Evolutionary conservation across 2,329 filamentous ascomycete species (phyloP).

Genomic region (Lecanicillium sp.): DNA sequence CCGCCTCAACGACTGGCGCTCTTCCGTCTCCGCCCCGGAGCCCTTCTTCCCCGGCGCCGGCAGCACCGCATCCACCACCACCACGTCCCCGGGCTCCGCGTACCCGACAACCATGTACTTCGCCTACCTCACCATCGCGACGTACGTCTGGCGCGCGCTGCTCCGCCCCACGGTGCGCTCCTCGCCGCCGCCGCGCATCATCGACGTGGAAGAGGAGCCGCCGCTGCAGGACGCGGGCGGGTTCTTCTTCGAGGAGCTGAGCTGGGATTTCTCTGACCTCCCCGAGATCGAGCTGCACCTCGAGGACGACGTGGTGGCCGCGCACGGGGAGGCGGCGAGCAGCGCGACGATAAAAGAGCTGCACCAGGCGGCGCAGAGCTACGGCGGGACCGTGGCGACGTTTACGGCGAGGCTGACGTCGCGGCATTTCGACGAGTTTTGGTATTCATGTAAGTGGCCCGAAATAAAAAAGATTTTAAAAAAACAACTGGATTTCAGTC

Average conservation of each 20-base stretch:
- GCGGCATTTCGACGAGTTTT: slow-evolving; percentile 16
- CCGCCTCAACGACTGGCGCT: slow-evolving; percentile 14
- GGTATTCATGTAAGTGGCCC: slow-evolving; percentile 14
- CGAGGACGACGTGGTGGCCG: slow-evolving; percentile 5
- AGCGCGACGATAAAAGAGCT: slow-evolving; percentile 15
- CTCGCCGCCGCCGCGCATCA: slow-evolving; percentile 14
- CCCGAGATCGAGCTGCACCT: slow-evolving; percentile 16
- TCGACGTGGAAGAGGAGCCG: slow-evolving; percentile 10
- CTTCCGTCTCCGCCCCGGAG: slow-evolving; percentile 7
- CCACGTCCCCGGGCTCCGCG: not conserved
- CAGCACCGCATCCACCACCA: not conserved
- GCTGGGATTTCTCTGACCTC: slow-evolving; percentile 14
- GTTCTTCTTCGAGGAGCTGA: slow-evolving; percentile 15
- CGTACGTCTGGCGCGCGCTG: slow-evolving; percentile 16
- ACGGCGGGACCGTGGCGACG: slow-evolving; percentile 11
- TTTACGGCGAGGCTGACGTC: slow-evolving; percentile 15
- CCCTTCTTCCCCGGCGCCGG: not conserved
- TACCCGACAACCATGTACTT: slow-evolving; percentile 16
- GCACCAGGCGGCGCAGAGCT: slow-evolving; percentile 15
- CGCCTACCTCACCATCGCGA: slow-evolving; percentile 15
- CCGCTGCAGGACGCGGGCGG: slow-evolving; percentile 7
- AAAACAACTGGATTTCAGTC: no score
- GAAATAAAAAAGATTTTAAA: no score
- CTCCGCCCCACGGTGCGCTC: slow-evolving; percentile 15
- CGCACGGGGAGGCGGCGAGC: slow-evolving; percentile 10